These are phyloP conservation scores for Wickerhamomyces canadensis DNA, from an alignment of 805 yeast genomes.

Conservation along the genomic window DNA sequence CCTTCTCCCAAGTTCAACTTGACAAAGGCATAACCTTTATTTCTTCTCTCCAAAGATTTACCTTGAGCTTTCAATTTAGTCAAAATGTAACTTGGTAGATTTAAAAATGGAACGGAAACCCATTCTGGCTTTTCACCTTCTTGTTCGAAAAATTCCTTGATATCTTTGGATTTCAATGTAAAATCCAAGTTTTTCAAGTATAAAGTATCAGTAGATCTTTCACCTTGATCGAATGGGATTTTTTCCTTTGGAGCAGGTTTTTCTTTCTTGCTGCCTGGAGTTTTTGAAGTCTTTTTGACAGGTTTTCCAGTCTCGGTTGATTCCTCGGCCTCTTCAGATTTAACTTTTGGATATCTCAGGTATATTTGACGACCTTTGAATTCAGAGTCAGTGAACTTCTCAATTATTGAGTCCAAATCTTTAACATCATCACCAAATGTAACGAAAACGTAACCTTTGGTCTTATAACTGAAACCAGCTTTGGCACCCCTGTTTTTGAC, in stretches of 20 bases:
- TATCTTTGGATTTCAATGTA: slow-evolving; percentile 47
- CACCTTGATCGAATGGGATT: slow-evolving; percentile 32
- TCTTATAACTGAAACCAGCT: slow-evolving; percentile 30
- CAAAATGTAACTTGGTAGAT: slow-evolving; percentile 38
- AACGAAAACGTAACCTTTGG: slow-evolving; percentile 56
- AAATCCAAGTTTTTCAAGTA: slow-evolving; percentile 63
- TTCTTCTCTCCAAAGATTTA: slow-evolving; percentile 39
- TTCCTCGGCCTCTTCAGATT: slow-evolving; percentile 7
- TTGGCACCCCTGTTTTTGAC: slow-evolving; percentile 27
- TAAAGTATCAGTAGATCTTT: slow-evolving; percentile 44
- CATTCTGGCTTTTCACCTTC: slow-evolving; percentile 44
- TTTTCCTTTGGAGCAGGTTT: slow-evolving; percentile 22
- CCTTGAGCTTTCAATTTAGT: slow-evolving; percentile 40
- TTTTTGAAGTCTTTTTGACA: slow-evolving; percentile 7
- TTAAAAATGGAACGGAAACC: slow-evolving; percentile 54
- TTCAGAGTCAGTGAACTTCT: slow-evolving; percentile 34
- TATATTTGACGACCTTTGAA: slow-evolving; percentile 44
- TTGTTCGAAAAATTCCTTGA: slow-evolving; percentile 43
- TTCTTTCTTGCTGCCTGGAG: slow-evolving; percentile 9
- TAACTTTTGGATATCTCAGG: slow-evolving; percentile 49
- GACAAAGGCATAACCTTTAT: slow-evolving; percentile 62
- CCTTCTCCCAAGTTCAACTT: slow-evolving; percentile 32
- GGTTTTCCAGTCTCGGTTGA: neutral
- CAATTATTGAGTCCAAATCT: slow-evolving; percentile 39
- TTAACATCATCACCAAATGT: slow-evolving; percentile 39